Evolutionary conservation across 306 rosid species (phyloP).

Genomic region (Arachis stenosperma): DNA sequence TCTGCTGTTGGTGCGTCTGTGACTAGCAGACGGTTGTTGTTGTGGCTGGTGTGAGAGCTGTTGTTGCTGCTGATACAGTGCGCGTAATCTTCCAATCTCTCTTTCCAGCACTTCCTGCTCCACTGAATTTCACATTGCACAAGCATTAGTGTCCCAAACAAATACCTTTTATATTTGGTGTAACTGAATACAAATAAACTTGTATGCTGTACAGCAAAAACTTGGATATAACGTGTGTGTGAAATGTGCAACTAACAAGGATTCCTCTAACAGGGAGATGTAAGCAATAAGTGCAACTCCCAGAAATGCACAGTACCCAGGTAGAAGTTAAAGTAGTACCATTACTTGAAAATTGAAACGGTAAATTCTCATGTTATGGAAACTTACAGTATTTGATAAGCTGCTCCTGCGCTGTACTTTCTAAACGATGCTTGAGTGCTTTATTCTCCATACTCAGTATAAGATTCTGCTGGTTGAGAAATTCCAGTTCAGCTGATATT

Average conservation of each 20-base stretch:
- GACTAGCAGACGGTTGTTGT: slow-evolving; percentile 75
- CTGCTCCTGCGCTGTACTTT: slow-evolving; percentile 91
- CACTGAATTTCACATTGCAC: slow-evolving; percentile 63
- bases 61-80: slow-evolving; percentile 73
- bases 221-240: not conserved
- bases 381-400: slow-evolving; percentile 89
- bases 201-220: not conserved
- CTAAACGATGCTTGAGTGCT: slow-evolving; percentile 96
- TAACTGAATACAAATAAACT: slow-evolving; percentile 1
- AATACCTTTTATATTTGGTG: slow-evolving; percentile 12
- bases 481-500: slow-evolving; percentile 92
- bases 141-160: slow-evolving; percentile 47
- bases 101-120: slow-evolving; percentile 99
- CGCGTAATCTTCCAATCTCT: slow-evolving; percentile 88
- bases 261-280: slow-evolving; percentile 18
- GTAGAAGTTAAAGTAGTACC: slow-evolving; percentile 6
- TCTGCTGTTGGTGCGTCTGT: slow-evolving; percentile 82
- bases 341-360: slow-evolving; percentile 23
- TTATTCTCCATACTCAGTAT: slow-evolving; percentile 96
- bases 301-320: slow-evolving; percentile 18
- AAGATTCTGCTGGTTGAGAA: slow-evolving; percentile 92
- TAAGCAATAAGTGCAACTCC: slow-evolving; percentile 28
- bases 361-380: slow-evolving; percentile 28
- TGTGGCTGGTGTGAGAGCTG: slow-evolving; percentile 58
- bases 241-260: slow-evolving; percentile 17